Conservation (phyloP, 2,329 filamentous ascomycete species). For the Xylariales sp. region DNA sequence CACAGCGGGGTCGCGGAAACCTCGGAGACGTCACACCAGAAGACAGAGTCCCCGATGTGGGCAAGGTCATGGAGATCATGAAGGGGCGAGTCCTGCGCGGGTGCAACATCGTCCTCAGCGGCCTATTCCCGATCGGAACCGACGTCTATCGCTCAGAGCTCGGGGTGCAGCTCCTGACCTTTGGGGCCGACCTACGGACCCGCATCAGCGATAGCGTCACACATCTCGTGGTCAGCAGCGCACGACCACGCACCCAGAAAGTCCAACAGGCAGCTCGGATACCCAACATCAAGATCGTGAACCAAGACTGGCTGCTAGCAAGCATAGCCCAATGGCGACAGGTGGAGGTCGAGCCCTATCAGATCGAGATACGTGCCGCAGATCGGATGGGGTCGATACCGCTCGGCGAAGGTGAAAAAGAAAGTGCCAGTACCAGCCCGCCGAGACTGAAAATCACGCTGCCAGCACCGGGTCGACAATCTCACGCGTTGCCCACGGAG, state of each 20-base stretch:
- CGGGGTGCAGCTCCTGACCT: conserved; percentile 78
- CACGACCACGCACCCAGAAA: conserved; percentile 78
- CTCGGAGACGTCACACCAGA: conserved; percentile 36
- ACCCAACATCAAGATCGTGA: conserved; percentile 82
- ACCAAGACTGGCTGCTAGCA: conserved; percentile 81
- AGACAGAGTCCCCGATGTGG: conserved; percentile 73
- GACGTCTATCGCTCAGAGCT: conserved; percentile 80
- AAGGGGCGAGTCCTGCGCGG: conserved; percentile 73
- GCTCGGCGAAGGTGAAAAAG: conserved; percentile 20
- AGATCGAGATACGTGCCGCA: conserved; percentile 69
- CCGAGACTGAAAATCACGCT: conserved; percentile 30
- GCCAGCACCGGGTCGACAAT: too few relatives aligned
- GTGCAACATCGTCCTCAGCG: conserved; percentile 80
- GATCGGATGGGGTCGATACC: conserved; percentile 44
- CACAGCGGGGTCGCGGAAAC: conserved; percentile 34
- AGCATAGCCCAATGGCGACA: conserved; percentile 80
- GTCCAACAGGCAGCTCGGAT: conserved; percentile 80
- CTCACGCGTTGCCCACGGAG: conserved; percentile 9
- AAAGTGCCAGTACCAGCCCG: conserved; percentile 29
- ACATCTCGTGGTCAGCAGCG: conserved; percentile 67
- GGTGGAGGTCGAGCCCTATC: conserved; percentile 72
- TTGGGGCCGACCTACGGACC: conserved; percentile 64
- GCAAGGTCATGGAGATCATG: conserved; percentile 74
- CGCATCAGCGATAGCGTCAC: conserved; percentile 61
- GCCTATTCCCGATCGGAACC: conserved; percentile 77